phyloP scores from a whole-genome alignment of 139 green algal genomes.

The Yamagishiella unicocca region DNA sequence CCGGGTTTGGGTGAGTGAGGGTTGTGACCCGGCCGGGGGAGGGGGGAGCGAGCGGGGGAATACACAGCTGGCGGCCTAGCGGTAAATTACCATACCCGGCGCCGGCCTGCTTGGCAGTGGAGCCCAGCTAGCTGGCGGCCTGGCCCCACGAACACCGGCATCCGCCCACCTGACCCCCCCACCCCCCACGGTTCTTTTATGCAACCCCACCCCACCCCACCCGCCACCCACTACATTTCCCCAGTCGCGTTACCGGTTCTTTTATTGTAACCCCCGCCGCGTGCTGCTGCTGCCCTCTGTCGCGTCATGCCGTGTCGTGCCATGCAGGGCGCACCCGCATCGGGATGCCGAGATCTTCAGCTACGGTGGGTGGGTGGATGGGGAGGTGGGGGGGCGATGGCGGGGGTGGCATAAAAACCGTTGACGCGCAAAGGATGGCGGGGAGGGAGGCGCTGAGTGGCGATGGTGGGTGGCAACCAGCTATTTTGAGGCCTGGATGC shows the following conservation, averaged over 20 bases:
- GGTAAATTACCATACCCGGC: no score
- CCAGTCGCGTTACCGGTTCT: no score
- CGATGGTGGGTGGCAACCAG: background rate
- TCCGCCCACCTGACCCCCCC: background rate
- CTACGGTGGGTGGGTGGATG: conserved; percentile 53
- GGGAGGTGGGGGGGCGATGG: background rate
- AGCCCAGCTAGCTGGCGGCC: background rate
- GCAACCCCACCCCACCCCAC: no score
- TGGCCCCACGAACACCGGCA: background rate
- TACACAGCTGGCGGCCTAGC: background rate
- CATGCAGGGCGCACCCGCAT: conserved; percentile 76
- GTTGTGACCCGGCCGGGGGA: no score
- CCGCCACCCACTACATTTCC: no score
- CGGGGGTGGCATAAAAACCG: no score
- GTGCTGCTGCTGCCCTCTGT: background rate
- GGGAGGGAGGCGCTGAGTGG: background rate
- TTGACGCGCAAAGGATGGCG: no score
- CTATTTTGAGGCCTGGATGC: background rate
- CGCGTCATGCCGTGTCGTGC: background rate
- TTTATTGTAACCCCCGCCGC: background rate
- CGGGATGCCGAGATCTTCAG: conserved; percentile 84
- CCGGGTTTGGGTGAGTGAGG: conserved; percentile 77
- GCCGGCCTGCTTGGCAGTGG: background rate
- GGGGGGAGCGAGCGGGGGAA: background rate
- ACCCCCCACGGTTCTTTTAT: no score